Conservation (phyloP, 2,329 filamentous ascomycete genomes). For the Cladobotryum mycophilum region DNA sequence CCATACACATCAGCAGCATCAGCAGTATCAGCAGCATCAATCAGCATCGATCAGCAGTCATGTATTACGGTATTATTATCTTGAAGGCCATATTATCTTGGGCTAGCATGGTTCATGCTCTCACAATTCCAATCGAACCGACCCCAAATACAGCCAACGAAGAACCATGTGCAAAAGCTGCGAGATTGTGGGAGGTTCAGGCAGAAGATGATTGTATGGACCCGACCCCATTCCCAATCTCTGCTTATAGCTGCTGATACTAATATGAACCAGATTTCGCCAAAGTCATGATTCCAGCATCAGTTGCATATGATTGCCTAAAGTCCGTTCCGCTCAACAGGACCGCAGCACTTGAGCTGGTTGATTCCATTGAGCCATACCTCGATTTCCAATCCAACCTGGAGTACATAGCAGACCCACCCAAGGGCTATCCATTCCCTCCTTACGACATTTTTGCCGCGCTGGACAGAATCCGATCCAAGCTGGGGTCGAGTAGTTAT, state of each 20-base stretch:
- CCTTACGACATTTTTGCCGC: slow-evolving; percentile 40
- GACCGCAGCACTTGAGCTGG: slow-evolving; percentile 27
- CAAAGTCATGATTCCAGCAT: slow-evolving; percentile 28
- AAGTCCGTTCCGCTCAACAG: slow-evolving; percentile 33
- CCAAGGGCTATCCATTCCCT: slow-evolving; percentile 43
- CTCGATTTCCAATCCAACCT: slow-evolving; percentile 43
- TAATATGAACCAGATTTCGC: background rate
- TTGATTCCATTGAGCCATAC: slow-evolving; percentile 35
- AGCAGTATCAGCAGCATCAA: too few species aligned
- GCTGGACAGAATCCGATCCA: slow-evolving; percentile 39
- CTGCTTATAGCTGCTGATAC: background rate
- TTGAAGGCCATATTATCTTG: too few species aligned
- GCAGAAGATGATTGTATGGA: background rate
- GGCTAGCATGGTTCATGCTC: too few species aligned
- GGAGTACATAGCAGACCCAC: slow-evolving; percentile 45
- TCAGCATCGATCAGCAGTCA: too few species aligned
- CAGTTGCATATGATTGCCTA: slow-evolving; percentile 31
- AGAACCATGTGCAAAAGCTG: slow-evolving; percentile 17
- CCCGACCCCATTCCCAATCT: background rate
- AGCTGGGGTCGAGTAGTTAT: slow-evolving; percentile 36
- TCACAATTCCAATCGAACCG: too few species aligned
- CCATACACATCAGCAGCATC: too few species aligned
- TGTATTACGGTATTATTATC: too few species aligned
- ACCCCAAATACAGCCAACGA: too few species aligned
- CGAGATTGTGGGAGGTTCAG: slow-evolving; percentile 1